phyloP scores from a whole-genome alignment of 2,329 filamentous ascomycete species.

The Lecanoromycetidae sp. region DNA sequence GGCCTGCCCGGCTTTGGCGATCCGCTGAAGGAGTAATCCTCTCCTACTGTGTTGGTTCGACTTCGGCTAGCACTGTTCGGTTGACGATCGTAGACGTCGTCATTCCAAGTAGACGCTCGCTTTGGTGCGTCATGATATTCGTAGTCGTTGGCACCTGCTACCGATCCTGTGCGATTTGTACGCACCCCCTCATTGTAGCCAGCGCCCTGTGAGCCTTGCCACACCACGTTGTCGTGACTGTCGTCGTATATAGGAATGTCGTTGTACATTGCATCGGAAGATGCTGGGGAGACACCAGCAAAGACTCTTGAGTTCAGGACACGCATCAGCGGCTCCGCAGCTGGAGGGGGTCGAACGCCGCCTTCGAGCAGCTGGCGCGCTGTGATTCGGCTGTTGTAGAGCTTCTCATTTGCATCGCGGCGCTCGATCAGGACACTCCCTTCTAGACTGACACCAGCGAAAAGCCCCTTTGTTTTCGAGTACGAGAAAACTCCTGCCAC shows the following conservation, averaged over 20 bases:
- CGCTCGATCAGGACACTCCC: conserved; percentile 88
- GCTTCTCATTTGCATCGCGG: conserved; percentile 90
- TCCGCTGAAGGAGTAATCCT: conserved; percentile 45
- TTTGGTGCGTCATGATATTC: conserved; percentile 42
- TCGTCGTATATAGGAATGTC: conserved; percentile 84
- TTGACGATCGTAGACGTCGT: conserved; percentile 37
- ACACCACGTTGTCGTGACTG: conserved; percentile 67
- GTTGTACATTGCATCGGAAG: conserved; percentile 67
- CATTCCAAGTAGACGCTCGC: conserved; percentile 37
- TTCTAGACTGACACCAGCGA: conserved; percentile 89
- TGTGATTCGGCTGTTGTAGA: conserved; percentile 74
- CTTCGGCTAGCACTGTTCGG: conserved; percentile 19
- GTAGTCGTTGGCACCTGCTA: conserved; percentile 42
- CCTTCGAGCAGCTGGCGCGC: conserved; percentile 74
- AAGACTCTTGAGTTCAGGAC: conserved; percentile 80
- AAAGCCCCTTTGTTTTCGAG: conserved; percentile 94
- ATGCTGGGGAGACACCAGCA: conserved; percentile 48
- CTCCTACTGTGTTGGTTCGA: conserved; percentile 18
- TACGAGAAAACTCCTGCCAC: conserved; percentile 93
- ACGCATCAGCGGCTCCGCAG: conserved; percentile 71
- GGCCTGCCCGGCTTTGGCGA: conserved; percentile 59
- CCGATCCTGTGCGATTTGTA: conserved; percentile 44
- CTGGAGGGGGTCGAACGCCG: conserved; percentile 61
- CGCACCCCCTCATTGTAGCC: conserved; percentile 57
- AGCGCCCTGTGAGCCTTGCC: conserved; percentile 62